Evolutionary conservation across 73 alveolate species (phyloP), one percentile per base, ranked within the genome.

Genomic region (Blepharisma japonicum): DNA sequence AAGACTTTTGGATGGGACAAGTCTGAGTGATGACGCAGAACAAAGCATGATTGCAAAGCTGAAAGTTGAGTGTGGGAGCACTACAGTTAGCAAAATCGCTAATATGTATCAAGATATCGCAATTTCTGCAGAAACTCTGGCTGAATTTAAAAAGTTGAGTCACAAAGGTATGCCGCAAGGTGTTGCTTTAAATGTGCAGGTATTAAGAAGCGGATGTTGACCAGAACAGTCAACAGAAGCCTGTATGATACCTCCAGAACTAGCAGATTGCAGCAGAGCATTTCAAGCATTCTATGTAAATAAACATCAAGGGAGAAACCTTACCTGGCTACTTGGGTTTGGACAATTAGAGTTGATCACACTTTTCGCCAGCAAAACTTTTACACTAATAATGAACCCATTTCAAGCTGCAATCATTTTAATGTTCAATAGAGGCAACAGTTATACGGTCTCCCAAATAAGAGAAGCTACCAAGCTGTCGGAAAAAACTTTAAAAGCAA

Each of bases 61-160:
- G 18, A 87, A 90, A 79, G 90, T 83, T 51, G 98, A 92, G 74
- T 85, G 93, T 45, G 98, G 98, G 39, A 82, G 66, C 39, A 48
- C 71, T 56, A 82, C 88, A 46, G 94, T 93, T 45, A 84, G 71
- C 71, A 85, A 84, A 68, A 83, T 91, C 66, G 68, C 92, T 7
- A 83, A 80, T 71, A 93, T 93, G 98, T 90, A 90, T 78, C 83
- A 83, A 9, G 98, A 93, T 78, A 90, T 89, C 86, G 94, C 80
- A 45, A 56, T 80, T 6, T 82, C 91, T 45, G 86, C 77, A 81
- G 82, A 77, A 18, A 48, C 78, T n/a, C 85, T 88, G 95, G 46
- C 56, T 4, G 95, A 88, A 42, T 88, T 88, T 81, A 77, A 85
- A 76, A 48, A 42, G 81, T 49, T 77, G 45, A 74, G 82, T 11